Conservation (phyloP, 192 early-diverging fungal genomes). For the Coemansia sp. region DNA sequence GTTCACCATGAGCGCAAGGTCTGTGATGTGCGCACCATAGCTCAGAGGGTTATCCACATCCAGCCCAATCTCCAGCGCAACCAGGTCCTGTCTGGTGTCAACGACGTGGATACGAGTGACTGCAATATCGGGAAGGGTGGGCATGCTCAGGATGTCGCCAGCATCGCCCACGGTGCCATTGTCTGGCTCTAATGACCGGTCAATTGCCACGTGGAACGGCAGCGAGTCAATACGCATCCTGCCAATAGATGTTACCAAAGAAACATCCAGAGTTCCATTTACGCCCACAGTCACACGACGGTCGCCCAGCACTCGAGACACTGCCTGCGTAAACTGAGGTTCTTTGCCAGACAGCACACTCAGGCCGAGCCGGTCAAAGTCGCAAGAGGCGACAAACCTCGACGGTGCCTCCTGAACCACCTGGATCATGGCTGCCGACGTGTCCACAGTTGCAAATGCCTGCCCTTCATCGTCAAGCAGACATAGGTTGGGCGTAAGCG, state of each 20-base stretch:
- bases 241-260: slow-evolving; percentile 25
- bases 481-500: slow-evolving; percentile 17
- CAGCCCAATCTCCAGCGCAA: slow-evolving; percentile 15
- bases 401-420: slow-evolving; percentile 6
- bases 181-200: slow-evolving; percentile 6
- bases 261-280: slow-evolving; percentile 26
- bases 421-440: slow-evolving; percentile 2
- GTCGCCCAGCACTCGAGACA: slow-evolving; percentile 16
- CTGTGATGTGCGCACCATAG: slow-evolving; percentile 34
- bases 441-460: slow-evolving; percentile 18
- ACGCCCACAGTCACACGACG: slow-evolving; percentile 9
- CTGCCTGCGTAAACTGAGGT: slow-evolving; percentile 15
- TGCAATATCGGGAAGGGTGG: slow-evolving; percentile 1
- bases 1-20: slow-evolving; percentile 18
- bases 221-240: slow-evolving; percentile 12
- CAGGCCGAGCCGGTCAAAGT: slow-evolving; percentile 26
- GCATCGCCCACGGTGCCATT: neutral
- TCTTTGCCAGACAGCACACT: slow-evolving; percentile 13
- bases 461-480: slow-evolving; percentile 17
- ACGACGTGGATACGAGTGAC: slow-evolving; percentile 24
- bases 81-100: slow-evolving; percentile 18
- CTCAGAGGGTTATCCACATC: slow-evolving; percentile 24
- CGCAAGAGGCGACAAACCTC: slow-evolving; percentile 12
- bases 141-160: neutral
- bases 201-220: slow-evolving; percentile 9